phyloP scores from a whole-genome alignment of 1,284 basidiomycete genomes.

The Coriolopsis trogii region DNA sequence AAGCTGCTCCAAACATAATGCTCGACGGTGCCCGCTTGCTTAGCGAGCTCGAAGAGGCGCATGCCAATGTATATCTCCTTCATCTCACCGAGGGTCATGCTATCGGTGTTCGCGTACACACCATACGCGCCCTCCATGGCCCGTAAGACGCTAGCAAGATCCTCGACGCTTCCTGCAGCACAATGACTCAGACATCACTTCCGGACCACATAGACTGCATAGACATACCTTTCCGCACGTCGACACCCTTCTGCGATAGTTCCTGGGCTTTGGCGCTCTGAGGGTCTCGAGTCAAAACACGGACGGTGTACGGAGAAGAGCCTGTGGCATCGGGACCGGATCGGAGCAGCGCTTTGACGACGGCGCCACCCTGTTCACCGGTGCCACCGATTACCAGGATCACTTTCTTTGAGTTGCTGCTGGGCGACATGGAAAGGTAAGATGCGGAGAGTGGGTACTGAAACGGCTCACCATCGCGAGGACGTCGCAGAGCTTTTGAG shows the following conservation, averaged over 20 bases:
- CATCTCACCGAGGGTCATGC: constrained; percentile 48
- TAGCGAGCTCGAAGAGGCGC: constrained; percentile 50
- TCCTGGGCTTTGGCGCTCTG: constrained; percentile 38
- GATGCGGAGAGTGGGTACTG: no score
- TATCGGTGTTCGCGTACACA: constrained; percentile 49
- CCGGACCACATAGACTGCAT: no score
- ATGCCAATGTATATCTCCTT: constrained; percentile 46
- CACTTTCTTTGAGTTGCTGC: constrained; percentile 34
- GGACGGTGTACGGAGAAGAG: constrained; percentile 47
- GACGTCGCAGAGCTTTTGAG: no score
- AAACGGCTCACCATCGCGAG: no score
- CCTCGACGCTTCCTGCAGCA: constrained; percentile 29
- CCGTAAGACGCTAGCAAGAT: constrained; percentile 33
- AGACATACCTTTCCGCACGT: constrained; percentile 43
- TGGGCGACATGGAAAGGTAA: neutral
- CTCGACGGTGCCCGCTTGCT: constrained; percentile 39
- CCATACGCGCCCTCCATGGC: constrained; percentile 48
- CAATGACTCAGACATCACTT: no score
- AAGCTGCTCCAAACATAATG: constrained; percentile 53
- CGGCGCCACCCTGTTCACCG: constrained; percentile 50
- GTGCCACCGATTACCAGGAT: constrained; percentile 56
- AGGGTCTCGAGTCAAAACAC: constrained; percentile 48
- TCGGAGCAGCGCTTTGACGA: constrained; percentile 45
- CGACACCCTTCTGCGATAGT: constrained; percentile 42
- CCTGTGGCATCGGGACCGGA: constrained; percentile 39